Conservation (phyloP, 2,329 filamentous ascomycete species). For the Nothomitra cinnamomea region DNA sequence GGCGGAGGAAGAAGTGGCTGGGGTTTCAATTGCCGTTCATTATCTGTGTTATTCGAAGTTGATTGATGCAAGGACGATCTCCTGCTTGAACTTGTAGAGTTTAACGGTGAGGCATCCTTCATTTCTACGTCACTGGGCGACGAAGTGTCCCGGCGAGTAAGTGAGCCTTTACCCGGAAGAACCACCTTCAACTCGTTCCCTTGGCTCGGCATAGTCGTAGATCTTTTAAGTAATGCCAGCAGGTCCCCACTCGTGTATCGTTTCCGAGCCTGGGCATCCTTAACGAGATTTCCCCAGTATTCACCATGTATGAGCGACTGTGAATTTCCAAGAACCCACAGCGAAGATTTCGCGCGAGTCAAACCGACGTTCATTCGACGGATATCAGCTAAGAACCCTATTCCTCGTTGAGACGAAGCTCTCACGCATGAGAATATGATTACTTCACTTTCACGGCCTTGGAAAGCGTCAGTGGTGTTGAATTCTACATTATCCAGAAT, state of each 20-base stretch:
- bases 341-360: conserved; percentile 86
- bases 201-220: conserved; percentile 28
- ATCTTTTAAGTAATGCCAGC: conserved; percentile 33
- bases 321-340: conserved; percentile 93
- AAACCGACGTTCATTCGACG: conserved; percentile 98
- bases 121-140: conserved; percentile 9
- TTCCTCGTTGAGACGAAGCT: conserved; percentile 79
- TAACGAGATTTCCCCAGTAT: conserved; percentile 77
- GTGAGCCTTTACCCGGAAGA: conserved; percentile 5
- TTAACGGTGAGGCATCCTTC: conserved; percentile 10
- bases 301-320: conserved; percentile 70
- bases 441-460: conserved; percentile 89
- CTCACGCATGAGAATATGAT: conserved; percentile 99
- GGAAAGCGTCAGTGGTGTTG: conserved; percentile 97
- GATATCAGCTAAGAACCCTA: conserved; percentile 96
- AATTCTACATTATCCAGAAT: conserved; percentile 79
- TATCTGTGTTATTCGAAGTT: neutral
- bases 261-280: conserved; percentile 58
- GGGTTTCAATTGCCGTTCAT: neutral
- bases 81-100: neutral
- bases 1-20: neutral
- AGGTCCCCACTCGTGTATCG: conserved; percentile 59
- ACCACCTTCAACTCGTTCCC: conserved; percentile 20
- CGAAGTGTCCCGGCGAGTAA: neutral
- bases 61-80: neutral